Base-by-base conservation (phyloP, 495 filamentous ascomycete genomes). In the Hypomontagnella monticulosa region DNA sequence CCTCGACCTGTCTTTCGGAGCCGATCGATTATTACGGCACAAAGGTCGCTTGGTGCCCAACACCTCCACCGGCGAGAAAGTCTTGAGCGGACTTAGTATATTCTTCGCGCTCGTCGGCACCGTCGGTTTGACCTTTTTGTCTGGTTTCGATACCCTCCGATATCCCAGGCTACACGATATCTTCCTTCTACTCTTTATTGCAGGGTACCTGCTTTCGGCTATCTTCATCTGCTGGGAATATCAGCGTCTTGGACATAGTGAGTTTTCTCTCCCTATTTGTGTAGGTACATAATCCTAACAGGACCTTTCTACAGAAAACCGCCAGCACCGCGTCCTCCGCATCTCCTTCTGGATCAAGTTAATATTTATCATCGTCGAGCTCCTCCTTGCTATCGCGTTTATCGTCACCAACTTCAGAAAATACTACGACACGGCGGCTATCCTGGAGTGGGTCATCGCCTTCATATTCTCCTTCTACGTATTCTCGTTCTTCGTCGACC, bases 391-490 rank as follows among this genome's bases (percentile, higher is more conserved):
- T 1, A 86, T 93, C 73, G 85, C 76, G 40, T 90, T 91, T 63
- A 81, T 80, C 3, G 67, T 79, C 3, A 76, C 76, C 63, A 78
- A 71, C 23, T 76, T 76, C 37, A 72, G 54, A n/a, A 16, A 48
- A 0, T 60, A 78, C 51, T 79, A 83, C 60, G 85, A 91, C 72
- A 60, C 77, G 1, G 86, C 81, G 12, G 88, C 88, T 0, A 78
- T 89, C 12, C 71, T 91, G 30, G 81, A 83, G 71, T 97, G 93
- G 93, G 62, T 88, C 51, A 89, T 99, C 61, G 88, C 93, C 18
- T 88, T 98, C 67, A 81, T 97, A 62, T 99, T 97, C 79, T 93
- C 89, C 8, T 90, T 92, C 69, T 97, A 96, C 75, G 80, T 97
- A 40, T 84, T 96, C 46, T 93, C 91, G 37, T 98, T 97, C 79